A percentile compares a stretch with the other conserved stretches of the same genome.
These are phyloP conservation scores for Beauveria brongniartii DNA, from an alignment of 2,329 filamentous ascomycete species.

Conservation along the genomic window DNA sequence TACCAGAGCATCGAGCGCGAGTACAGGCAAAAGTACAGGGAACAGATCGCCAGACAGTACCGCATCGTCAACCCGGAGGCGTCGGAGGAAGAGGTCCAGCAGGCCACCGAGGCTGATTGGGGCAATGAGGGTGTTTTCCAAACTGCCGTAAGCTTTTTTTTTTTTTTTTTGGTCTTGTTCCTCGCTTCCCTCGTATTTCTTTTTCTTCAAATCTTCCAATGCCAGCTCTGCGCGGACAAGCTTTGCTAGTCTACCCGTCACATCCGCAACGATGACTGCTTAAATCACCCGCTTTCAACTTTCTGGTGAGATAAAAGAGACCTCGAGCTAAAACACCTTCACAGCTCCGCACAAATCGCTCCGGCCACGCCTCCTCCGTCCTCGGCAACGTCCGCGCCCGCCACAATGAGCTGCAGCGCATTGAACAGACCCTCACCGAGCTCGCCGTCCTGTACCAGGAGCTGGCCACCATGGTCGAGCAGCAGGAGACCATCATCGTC, in stretches of 20 bases:
- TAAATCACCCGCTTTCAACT: too few relatives aligned
- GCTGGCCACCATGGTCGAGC: slow-evolving; percentile 64
- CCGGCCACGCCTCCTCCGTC: slow-evolving; percentile 62
- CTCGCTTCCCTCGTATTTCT: not conserved
- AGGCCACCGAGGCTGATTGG: slow-evolving; percentile 65
- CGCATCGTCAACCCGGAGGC: slow-evolving; percentile 75
- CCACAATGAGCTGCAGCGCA: slow-evolving; percentile 75
- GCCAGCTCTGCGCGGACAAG: not conserved
- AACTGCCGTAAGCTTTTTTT: slow-evolving; percentile 53
- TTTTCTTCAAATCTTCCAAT: not conserved
- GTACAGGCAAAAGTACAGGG: slow-evolving; percentile 63
- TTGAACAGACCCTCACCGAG: slow-evolving; percentile 67
- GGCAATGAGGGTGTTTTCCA: slow-evolving; percentile 75
- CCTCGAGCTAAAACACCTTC: not conserved
- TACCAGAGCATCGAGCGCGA: slow-evolving; percentile 64
- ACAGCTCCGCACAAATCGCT: slow-evolving; percentile 67
- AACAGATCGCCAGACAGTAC: slow-evolving; percentile 74
- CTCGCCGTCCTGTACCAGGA: slow-evolving; percentile 64
- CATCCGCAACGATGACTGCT: not conserved
- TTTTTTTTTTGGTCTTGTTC: not conserved
- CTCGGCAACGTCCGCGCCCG: slow-evolving; percentile 73
- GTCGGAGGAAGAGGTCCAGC: slow-evolving; percentile 60
- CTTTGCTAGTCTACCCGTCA: not conserved
- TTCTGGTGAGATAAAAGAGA: not conserved
- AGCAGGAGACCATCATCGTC: slow-evolving; percentile 58